These are phyloP conservation scores for Aspergillus bombycis DNA, from an alignment of 2,329 filamentous ascomycete genomes.

Conservation along the genomic window DNA sequence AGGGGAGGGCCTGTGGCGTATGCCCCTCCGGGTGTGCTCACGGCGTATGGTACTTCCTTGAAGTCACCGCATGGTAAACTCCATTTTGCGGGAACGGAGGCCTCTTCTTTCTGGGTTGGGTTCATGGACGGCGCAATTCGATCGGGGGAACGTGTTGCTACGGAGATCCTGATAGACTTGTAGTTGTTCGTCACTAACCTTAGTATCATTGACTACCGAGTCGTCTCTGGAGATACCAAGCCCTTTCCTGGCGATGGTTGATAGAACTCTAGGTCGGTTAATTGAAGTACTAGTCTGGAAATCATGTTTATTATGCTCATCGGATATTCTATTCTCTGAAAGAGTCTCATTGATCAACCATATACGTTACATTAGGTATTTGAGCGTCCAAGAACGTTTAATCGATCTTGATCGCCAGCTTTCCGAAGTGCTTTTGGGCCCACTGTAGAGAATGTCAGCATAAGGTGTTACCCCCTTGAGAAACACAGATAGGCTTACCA, in stretches of 20 bases:
- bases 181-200: neutral
- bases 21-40: constrained; percentile 23
- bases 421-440: constrained; percentile 60
- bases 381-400: constrained; percentile 17
- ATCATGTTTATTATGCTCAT: neutral
- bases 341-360: neutral
- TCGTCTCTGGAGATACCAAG: neutral
- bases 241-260: neutral
- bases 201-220: neutral
- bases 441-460: constrained; percentile 37
- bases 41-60: constrained; percentile 22
- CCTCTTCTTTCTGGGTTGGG: constrained; percentile 25
- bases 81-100: constrained; percentile 31
- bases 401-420: constrained; percentile 53
- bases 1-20: constrained; percentile 29
- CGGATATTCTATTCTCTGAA: neutral
- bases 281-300: neutral
- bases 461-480: neutral
- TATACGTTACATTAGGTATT: neutral
- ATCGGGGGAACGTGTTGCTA: constrained; percentile 23
- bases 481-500: constrained; percentile 36
- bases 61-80: constrained; percentile 19
- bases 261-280: neutral
- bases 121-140: constrained; percentile 33
- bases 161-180: constrained; percentile 10